A percentile compares a stretch with the other conserved stretches of the same genome.
These are phyloP conservation scores for Cladosporium velox DNA, from an alignment of 2,329 filamentous ascomycete species.

Conservation along the genomic window DNA sequence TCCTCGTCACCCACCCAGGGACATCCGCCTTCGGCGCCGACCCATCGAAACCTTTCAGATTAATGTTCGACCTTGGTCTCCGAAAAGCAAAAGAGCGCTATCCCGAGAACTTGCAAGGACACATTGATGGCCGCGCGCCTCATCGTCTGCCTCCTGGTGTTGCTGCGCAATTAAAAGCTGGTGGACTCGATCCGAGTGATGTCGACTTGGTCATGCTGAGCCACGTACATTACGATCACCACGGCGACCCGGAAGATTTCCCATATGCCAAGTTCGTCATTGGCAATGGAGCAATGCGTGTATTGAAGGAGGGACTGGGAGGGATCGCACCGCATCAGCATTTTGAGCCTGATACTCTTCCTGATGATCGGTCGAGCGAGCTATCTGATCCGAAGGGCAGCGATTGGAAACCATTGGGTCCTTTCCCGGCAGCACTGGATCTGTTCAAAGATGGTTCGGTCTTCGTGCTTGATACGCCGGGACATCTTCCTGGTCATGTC, in stretches of 20 bases:
- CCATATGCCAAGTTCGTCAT: constrained; percentile 52
- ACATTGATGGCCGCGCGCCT: constrained; percentile 50
- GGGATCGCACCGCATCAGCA: constrained; percentile 40
- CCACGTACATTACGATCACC: constrained; percentile 60
- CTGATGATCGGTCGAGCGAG: constrained; percentile 45
- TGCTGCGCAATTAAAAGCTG: constrained; percentile 40
- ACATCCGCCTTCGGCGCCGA: constrained; percentile 22
- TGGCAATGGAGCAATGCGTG: constrained; percentile 49
- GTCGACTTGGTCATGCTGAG: constrained; percentile 51
- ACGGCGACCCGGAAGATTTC: constrained; percentile 58
- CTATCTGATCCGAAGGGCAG: constrained; percentile 38
- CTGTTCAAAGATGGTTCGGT: constrained; percentile 51
- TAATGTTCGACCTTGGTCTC: constrained; percentile 59
- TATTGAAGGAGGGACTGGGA: constrained; percentile 40
- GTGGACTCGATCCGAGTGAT: constrained; percentile 40
- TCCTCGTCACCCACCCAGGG: constrained; percentile 53
- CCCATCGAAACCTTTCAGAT: constrained; percentile 33
- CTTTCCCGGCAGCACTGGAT: constrained; percentile 50
- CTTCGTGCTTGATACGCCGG: constrained; percentile 53
- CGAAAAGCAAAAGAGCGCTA: constrained; percentile 50
- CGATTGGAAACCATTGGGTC: constrained; percentile 46
- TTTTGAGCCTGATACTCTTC: constrained; percentile 49
- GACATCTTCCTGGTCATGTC: constrained; percentile 55
- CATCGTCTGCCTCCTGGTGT: constrained; percentile 49
- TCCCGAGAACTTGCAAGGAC: constrained; percentile 45